Percentiles rank a stretch among this genome's conserved stretches.
These are phyloP conservation scores for Stephanodiscus triporus DNA, from an alignment of 108 stramenopile genomes.

Conservation along the genomic window DNA sequence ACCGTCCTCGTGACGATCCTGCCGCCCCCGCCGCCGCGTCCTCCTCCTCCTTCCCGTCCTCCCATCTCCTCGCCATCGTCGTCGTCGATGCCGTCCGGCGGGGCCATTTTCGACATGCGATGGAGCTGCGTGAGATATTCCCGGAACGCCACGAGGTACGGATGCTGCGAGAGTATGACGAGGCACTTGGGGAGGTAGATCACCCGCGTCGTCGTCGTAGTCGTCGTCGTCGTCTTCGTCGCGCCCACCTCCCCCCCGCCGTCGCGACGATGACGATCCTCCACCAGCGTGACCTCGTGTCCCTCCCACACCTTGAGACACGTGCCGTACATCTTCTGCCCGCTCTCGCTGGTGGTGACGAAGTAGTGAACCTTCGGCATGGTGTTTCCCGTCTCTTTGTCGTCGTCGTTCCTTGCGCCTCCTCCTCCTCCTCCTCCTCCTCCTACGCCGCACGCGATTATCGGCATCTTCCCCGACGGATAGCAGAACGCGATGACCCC, in stretches of 20 bases:
- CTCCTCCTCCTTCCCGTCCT: not conserved
- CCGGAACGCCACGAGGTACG: constrained; percentile 88
- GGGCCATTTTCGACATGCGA: constrained; percentile 71
- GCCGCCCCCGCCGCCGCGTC: not conserved
- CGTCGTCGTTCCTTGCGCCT: constrained; percentile 2
- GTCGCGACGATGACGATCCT: constrained; percentile 27
- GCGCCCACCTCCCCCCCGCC: not conserved
- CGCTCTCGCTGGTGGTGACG: constrained; percentile 78
- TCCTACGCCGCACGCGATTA: constrained; percentile 22
- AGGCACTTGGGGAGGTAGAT: constrained; percentile 89
- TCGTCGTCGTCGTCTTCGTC: constrained; percentile 7
- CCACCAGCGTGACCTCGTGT: constrained; percentile 40
- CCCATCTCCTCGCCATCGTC: not conserved
- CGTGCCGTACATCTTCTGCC: constrained; percentile 78
- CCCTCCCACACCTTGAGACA: constrained; percentile 79
- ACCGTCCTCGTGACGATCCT: constrained; percentile 1
- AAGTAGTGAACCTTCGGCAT: constrained; percentile 90
- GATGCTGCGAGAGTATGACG: constrained; percentile 88
- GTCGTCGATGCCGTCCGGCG: constrained; percentile 4
- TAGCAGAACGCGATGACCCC: constrained; percentile 76
- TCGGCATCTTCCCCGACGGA: constrained; percentile 66
- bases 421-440: not conserved
- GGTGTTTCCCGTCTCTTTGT: not conserved
- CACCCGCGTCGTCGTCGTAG: not conserved
- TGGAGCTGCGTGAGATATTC: constrained; percentile 90